Percentiles rank a stretch among this genome's conserved stretches.
Evolutionary conservation across 345 rosid genomes (phyloP).

Genomic region (Tarenaya hassleriana): DNA sequence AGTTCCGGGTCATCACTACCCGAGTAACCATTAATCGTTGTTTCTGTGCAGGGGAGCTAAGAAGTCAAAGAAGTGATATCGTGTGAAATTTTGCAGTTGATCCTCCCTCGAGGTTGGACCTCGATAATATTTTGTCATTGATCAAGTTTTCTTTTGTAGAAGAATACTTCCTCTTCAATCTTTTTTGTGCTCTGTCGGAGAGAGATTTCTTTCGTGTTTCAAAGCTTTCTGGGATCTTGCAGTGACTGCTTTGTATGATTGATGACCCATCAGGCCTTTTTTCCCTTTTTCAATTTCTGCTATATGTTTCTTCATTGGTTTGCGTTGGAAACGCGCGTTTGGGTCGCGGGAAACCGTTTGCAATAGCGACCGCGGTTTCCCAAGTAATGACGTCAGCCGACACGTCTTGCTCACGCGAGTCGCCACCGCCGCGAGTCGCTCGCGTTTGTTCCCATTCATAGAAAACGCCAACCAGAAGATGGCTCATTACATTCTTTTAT

Average conservation of each 20-base stretch:
- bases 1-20: not conserved
- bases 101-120: not conserved
- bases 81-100: not conserved
- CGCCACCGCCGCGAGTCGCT: too few species aligned
- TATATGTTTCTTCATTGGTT: too few species aligned
- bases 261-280: too few species aligned
- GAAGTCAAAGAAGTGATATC: slow-evolving; percentile 38
- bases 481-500: too few species aligned
- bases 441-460: too few species aligned
- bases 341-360: too few species aligned
- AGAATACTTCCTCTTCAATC: not conserved
- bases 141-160: not conserved
- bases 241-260: slow-evolving; percentile 5
- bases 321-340: too few species aligned
- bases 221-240: slow-evolving; percentile 7
- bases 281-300: too few species aligned
- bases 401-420: too few species aligned
- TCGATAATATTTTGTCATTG: not conserved
- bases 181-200: not conserved
- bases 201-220: slow-evolving; percentile 7
- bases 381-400: too few species aligned
- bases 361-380: too few species aligned
- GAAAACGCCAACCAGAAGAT: too few species aligned
- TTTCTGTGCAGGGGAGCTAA: slow-evolving; percentile 30
- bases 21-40: not conserved